Conservation (phyloP, 2,329 filamentous ascomycete species). For the Aspergillus quadrilineatus region DNA sequence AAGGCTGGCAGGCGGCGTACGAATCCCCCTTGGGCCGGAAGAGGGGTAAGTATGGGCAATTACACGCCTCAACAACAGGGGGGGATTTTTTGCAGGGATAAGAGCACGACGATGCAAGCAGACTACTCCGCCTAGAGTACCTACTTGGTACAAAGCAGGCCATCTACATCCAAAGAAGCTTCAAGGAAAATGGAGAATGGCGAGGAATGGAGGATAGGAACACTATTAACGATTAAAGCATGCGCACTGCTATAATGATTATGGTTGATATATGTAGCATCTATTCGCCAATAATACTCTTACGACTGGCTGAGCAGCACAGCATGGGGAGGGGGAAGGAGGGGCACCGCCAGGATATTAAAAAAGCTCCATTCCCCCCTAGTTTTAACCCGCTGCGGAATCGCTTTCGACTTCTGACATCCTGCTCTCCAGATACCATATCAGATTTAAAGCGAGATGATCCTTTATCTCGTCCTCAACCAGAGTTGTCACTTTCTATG, state of each 20-base stretch:
- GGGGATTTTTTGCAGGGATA: neutral
- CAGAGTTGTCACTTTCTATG: slow-evolving; percentile 13
- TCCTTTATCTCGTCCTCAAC: slow-evolving; percentile 15
- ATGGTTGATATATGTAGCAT: neutral
- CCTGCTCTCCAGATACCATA: neutral
- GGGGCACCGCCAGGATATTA: slow-evolving; percentile 1
- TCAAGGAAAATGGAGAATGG: neutral
- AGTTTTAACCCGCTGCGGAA: neutral
- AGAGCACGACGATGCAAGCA: neutral
- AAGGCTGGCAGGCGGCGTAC: slow-evolving; percentile 11
- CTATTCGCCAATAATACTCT: slow-evolving; percentile 4
- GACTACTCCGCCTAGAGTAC: neutral
- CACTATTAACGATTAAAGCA: neutral
- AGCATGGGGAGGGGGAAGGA: slow-evolving; percentile 2
- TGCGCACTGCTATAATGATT: neutral
- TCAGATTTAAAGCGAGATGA: neutral
- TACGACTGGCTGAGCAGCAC: neutral
- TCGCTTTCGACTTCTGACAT: neutral
- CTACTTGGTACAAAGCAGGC: neutral
- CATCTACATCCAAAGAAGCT: neutral
- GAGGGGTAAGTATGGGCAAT: neutral
- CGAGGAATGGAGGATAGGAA: no score
- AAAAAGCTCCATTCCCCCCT: neutral
- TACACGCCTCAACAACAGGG: no score
- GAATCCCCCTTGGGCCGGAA: neutral